Conservation (phyloP, 2,329 filamentous ascomycete species). For the Beauveria australis region DNA sequence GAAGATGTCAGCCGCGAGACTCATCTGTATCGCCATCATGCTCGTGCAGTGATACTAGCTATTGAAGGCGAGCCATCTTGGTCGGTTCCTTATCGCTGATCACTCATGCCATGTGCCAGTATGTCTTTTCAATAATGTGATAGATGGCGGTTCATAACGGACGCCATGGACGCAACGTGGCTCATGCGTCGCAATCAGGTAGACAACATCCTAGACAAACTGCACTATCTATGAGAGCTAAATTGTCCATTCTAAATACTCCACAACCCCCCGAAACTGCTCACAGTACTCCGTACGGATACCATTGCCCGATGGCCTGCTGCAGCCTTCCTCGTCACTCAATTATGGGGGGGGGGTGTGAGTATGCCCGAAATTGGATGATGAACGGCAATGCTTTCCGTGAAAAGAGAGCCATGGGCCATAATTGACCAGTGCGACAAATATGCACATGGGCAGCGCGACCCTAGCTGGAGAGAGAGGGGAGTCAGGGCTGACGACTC, state of each 20-base stretch:
- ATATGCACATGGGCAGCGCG: background rate
- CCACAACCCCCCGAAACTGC: no score
- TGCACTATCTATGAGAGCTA: background rate
- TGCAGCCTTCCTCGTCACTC: background rate
- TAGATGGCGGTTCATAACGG: background rate
- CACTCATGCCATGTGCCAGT: no score
- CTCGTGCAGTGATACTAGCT: no score
- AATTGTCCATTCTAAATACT: background rate
- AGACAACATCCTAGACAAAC: background rate
- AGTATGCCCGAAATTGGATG: background rate
- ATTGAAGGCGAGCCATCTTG: background rate
- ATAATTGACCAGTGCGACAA: background rate
- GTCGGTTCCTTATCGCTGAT: no score
- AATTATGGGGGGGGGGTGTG: background rate
- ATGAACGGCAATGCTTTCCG: conserved; percentile 2
- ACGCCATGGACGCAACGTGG: background rate
- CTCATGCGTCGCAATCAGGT: background rate
- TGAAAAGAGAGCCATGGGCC: conserved; percentile 3
- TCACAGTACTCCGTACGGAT: background rate
- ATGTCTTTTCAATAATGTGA: background rate
- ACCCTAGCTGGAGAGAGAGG: background rate
- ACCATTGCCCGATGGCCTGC: background rate
- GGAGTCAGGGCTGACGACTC: background rate
- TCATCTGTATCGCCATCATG: no score
- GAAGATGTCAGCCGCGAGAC: background rate